Base-by-base conservation (phyloP, 306 rosid species). In the Dalbergia cochinchinensis region DNA sequence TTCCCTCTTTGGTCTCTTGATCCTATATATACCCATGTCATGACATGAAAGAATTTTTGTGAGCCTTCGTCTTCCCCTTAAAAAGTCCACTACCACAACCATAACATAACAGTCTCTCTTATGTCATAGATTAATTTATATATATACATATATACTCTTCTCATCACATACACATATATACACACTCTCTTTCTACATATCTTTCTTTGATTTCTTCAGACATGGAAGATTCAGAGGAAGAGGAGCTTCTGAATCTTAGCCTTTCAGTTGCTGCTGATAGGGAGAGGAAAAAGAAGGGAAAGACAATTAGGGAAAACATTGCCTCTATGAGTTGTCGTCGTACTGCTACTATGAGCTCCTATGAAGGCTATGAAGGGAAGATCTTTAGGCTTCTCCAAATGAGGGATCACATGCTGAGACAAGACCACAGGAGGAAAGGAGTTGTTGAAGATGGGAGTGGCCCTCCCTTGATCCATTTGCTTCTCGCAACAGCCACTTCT, bases 401-500 rank as follows among this genome's bases (percentile, higher is more conserved):
- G 86, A 88, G 97, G 75, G 96, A 88, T 11, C 90, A 85, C 7
- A 90, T 92, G 95, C 81, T 90, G 20, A 90, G 89, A 67, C 87
- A 65, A 76, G 89, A 80, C 9, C 73, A 57, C 37, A 76, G 77
- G 53, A 82, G 78, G 53, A 80, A 44, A 69, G 74, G 72, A 13
- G 65, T 26, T 16, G 34, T n/a, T 5, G 85, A 83, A 74, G 87
- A 78, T 18, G 83, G 59, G 0, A 83, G 66, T 20, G 94, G 97
- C 42, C 91, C 87, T 50, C 87, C 88, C 7, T 73, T 92, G 68
- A 89, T 92, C 79, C 94, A 88, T 31, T 77, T 89, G 58, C 79
- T 92, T 4, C 94, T 92, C 57, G 35, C 86, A 51, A 83, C 96
- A 0, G 90, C 96, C 33, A 86, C 94, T 0, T 44, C 85, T 0